These are phyloP conservation scores for Ceratobasidium theobromae DNA, from an alignment of 1,284 basidiomycete genomes.

Conservation along the genomic window DNA sequence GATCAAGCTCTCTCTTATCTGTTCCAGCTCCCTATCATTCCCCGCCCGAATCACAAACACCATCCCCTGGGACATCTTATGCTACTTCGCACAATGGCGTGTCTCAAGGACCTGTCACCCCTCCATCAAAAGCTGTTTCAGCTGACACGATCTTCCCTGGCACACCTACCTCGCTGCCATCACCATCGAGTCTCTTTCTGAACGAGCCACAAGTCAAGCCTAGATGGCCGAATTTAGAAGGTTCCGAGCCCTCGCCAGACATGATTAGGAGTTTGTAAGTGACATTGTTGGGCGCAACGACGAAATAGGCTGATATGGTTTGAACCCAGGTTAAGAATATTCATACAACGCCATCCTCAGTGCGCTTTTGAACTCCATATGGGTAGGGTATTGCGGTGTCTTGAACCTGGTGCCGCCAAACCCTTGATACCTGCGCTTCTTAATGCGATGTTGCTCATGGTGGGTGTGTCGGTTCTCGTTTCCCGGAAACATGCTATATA, in stretches of 20 bases:
- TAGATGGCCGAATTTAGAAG: no score
- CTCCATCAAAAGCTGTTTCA: no score
- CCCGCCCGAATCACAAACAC: no score
- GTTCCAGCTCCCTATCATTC: no score
- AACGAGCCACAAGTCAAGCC: no score
- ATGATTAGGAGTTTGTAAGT: neutral
- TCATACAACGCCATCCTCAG: neutral
- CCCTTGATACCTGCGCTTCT: neutral
- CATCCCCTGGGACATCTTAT: no score
- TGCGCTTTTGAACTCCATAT: constrained; percentile 8
- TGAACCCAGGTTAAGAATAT: neutral
- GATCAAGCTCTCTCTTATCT: neutral
- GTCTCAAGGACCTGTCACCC: no score
- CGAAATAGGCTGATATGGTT: neutral
- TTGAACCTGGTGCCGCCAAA: neutral
- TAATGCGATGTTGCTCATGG: neutral
- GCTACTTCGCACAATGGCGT: no score
- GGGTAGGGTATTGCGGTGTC: neutral
- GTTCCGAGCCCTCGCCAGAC: neutral
- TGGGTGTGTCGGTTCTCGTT: neutral
- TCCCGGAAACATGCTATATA: neutral
- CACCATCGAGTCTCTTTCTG: no score
- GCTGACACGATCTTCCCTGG: no score
- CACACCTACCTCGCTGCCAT: no score
- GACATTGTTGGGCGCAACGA: neutral